These are phyloP conservation scores for Neltuma alba DNA, from an alignment of 306 rosid genomes.

Conservation along the genomic window DNA sequence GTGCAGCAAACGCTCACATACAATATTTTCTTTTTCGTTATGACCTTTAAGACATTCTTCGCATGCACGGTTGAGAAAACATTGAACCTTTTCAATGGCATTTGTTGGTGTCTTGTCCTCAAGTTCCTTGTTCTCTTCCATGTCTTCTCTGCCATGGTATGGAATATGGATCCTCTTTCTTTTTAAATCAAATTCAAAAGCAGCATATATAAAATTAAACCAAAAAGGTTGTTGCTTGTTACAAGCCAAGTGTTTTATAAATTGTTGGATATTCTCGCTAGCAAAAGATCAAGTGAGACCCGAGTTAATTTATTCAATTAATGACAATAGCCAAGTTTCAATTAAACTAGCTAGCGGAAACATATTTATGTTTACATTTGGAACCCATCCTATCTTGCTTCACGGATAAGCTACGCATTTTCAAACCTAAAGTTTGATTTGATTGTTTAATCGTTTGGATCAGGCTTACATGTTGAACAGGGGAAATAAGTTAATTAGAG, in stretches of 20 bases:
- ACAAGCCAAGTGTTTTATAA: slow-evolving; percentile 36
- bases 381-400: slow-evolving; percentile 42
- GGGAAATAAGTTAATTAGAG: slow-evolving; percentile 31
- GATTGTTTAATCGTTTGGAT: slow-evolving; percentile 26
- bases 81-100: slow-evolving; percentile 41
- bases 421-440: slow-evolving; percentile 56
- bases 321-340: background rate
- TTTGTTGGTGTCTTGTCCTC: slow-evolving; percentile 60
- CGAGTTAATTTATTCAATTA: background rate
- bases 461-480: slow-evolving; percentile 36
- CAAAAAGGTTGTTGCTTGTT: slow-evolving; percentile 41
- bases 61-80: slow-evolving; percentile 58
- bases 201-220: slow-evolving; percentile 5
- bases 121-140: slow-evolving; percentile 47
- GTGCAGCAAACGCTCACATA: slow-evolving; percentile 60
- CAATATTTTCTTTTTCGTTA: slow-evolving; percentile 20
- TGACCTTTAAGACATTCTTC: slow-evolving; percentile 43
- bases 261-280: background rate
- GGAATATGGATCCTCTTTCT: slow-evolving; percentile 13
- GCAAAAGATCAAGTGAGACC: slow-evolving; percentile 7
- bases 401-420: slow-evolving; percentile 37
- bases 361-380: background rate
- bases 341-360: background rate
- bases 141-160: slow-evolving; percentile 33
- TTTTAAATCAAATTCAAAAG: slow-evolving; percentile 40